A percentile compares a stretch with the other conserved stretches of the same genome.
These are phyloP conservation scores for Senna tora DNA, from an alignment of 306 rosid species.

Conservation along the genomic window DNA sequence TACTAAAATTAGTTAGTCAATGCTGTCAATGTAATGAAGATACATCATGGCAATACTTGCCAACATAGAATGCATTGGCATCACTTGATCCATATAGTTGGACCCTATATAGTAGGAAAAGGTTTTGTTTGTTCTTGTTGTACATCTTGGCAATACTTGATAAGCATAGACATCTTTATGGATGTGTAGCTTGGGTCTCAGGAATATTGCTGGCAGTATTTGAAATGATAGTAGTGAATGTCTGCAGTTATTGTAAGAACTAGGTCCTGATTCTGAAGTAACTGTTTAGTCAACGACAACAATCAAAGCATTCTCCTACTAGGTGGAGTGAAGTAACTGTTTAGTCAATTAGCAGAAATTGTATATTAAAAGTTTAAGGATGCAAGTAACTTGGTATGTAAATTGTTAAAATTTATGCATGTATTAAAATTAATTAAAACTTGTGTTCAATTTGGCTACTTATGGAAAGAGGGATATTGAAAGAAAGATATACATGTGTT, in stretches of 20 bases:
- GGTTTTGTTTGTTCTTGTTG: too few species aligned
- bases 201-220: background rate
- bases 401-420: background rate
- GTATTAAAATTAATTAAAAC: constrained; percentile 8
- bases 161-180: too few species aligned
- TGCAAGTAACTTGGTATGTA: constrained; percentile 12
- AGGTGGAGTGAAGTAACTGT: too few species aligned
- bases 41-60: background rate
- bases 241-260: constrained; percentile 16
- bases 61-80: too few species aligned
- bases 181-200: too few species aligned
- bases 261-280: background rate
- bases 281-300: constrained; percentile 2
- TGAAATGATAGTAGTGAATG: background rate
- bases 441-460: constrained; percentile 20
- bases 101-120: too few species aligned
- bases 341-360: constrained; percentile 4
- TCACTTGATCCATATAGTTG: too few species aligned
- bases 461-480: background rate
- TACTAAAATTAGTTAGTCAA: background rate
- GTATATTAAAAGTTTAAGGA: background rate
- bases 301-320: too few species aligned
- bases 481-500: too few species aligned
- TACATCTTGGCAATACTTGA: too few species aligned
- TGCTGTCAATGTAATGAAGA: background rate